Percentiles rank a stretch among this genome's conserved stretches.
These are phyloP conservation scores for Fusarium sororula DNA, from an alignment of 2,329 filamentous ascomycete genomes.

Conservation along the genomic window DNA sequence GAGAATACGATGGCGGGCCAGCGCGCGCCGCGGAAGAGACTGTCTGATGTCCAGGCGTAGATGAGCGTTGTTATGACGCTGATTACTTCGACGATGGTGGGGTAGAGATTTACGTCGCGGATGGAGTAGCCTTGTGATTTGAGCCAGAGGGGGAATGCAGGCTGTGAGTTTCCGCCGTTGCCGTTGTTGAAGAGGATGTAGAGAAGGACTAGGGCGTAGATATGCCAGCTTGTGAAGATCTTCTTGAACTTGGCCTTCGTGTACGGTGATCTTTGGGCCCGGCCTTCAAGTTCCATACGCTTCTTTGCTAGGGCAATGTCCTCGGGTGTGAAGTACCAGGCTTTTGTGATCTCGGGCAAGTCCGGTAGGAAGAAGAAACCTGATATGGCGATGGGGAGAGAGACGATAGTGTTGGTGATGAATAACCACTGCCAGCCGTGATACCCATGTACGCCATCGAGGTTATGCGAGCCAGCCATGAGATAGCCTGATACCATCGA, in stretches of 20 bases:
- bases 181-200: conserved; percentile 75
- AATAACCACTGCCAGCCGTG: conserved; percentile 57
- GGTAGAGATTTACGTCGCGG: conserved; percentile 60
- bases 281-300: conserved; percentile 53
- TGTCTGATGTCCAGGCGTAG: conserved; percentile 74
- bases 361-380: conserved; percentile 47
- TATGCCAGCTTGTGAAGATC: conserved; percentile 72
- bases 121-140: conserved; percentile 55
- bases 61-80: conserved; percentile 66
- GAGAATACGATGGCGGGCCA: conserved; percentile 73
- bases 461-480: conserved; percentile 52
- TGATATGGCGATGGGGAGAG: conserved; percentile 46
- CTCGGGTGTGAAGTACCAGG: conserved; percentile 42
- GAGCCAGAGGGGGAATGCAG: conserved; percentile 64
- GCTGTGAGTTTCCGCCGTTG: conserved; percentile 56
- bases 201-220: conserved; percentile 65
- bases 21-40: conserved; percentile 64
- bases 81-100: conserved; percentile 66
- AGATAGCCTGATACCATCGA: conserved; percentile 47
- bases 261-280: conserved; percentile 52
- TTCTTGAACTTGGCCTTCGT: conserved; percentile 62
- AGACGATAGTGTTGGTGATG: conserved; percentile 49
- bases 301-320: conserved; percentile 43
- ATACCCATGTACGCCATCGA: conserved; percentile 54
- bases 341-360: conserved; percentile 39